Base-by-base conservation (phyloP, 2,329 filamentous ascomycete genomes). In the Stagonosporopsis vannaccii region DNA sequence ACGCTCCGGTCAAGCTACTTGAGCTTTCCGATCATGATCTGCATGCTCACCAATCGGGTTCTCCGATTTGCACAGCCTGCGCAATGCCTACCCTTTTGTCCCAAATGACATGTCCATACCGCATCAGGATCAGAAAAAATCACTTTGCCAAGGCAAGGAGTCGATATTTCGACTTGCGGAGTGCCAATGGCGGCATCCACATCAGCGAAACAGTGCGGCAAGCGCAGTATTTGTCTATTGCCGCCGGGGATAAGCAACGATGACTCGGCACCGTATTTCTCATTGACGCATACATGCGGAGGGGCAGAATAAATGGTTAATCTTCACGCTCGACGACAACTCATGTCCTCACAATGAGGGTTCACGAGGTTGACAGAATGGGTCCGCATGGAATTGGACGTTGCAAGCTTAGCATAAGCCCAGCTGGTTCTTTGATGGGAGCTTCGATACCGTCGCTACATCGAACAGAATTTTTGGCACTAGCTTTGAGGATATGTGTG, bases 1-100 rank as follows among this genome's bases (percentile, higher is more conserved):
- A 19, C 66, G 66, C n/a, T 68, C 66, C 42, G 53, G 53, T 6
- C 36, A 40, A n/a, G 8, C 35, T 6, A 41, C 53, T 22, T 56
- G 53, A 56, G 22, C 36, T 37, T 13, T 41, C 32, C 20, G 32
- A 35, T 36, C 6, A 15, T 40, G 26, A 17, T 48, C 28, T 20
- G 17, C 20, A 17, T 28, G 11, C 3, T 28, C 44, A 33, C 15
- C 19, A 13, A 17, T n/a, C n/a, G n/a, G n/a, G n/a, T n/a, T n/a
- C n/a, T n/a, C n/a, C n/a, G n/a, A 40, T 17, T 6, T 15, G 1
- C 12, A 13, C 35, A 19, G 13, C 9, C 19, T 25, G 19, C 6
- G 44, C 13, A 8, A 22, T 9, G 26, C 25, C 12, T 13, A 20
- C 4, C 25, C 8, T 35, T 6, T 6, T 22, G 12, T 20, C 30